Evolutionary conservation across 2,329 filamentous ascomycete species (phyloP), one percentile per base, ranked within the genome.

Genomic region (Epichloe uncinata): DNA sequence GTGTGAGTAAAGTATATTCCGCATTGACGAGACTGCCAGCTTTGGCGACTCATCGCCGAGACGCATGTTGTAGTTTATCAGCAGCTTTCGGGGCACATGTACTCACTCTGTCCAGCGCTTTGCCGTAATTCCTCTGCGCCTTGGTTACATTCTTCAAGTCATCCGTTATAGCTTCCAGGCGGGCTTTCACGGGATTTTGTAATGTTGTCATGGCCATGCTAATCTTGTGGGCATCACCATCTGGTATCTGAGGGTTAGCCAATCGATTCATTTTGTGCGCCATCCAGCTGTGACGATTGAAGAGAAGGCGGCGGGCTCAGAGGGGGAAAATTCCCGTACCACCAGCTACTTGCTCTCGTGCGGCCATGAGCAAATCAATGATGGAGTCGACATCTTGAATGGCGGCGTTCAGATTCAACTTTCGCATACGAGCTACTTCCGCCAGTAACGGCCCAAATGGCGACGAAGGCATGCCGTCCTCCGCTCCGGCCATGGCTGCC

Each of bases 61-160:
- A 30, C 26, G 26, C 3, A 30, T 30, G 26, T 11, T 11, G 26
- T 30, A 1, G 3, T 30, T 41, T 5, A 13, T 20, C 38, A 20
- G 18, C 38, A 20, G 12, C 30, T 44, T 33, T 35, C 9, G 11
- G 8, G 12, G 18, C 15, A 16, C 30, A 36, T 36, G 26, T 3
- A 45, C 68, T 41, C 66, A 87, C 86, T 73, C 84, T 87, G 65
- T 95, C 87, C 33, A 98, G 72, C 5, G 86, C 81, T 63, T 90
- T 95, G 57, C 82, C 82, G 66, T 94, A 95, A 56, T 84, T 84
- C 64, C 84, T 88, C 51, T 95, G 82, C 2, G 84, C 82, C 55
- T 84, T 84, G 58, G 94, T 85, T 3, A 93, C 82, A 50, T 87
- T 85, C 64, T 88, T 93, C 46, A 97, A 70, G 59, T 87, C 83